These are phyloP conservation scores for Bolboschoenoplectus hybrid DNA, from an alignment of 202 grass and related monocot genomes.

Conservation along the genomic window DNA sequence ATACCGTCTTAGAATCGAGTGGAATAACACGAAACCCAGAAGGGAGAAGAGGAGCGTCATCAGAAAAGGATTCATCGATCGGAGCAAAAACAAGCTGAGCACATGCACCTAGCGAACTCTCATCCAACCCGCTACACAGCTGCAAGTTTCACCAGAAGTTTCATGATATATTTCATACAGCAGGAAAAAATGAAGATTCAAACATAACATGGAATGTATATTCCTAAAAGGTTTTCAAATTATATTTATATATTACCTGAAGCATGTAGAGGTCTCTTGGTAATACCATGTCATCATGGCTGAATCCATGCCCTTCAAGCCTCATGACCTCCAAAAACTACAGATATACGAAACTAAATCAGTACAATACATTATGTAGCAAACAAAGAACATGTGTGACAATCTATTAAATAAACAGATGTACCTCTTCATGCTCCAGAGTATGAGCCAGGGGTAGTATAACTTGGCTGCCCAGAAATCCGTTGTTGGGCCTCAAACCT, in stretches of 20 bases:
- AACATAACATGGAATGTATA: not conserved
- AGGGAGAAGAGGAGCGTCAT: conserved; percentile 78
- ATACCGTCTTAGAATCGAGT: conserved; percentile 71
- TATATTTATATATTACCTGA: conserved; percentile 55
- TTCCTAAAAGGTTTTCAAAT: not conserved
- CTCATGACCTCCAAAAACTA: conserved; percentile 92
- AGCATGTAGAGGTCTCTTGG: conserved; percentile 82
- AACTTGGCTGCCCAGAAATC: conserved; percentile 80
- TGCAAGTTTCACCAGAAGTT: conserved; percentile 33
- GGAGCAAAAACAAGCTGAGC: conserved; percentile 97
- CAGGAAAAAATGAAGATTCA: not conserved
- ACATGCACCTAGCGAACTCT: conserved; percentile 72
- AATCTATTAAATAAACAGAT: not conserved
- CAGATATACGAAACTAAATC: conserved; percentile 24
- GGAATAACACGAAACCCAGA: conserved; percentile 94
- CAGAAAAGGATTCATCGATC: conserved; percentile 95
- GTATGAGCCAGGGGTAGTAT: conserved; percentile 82
- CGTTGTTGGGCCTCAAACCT: conserved; percentile 63
- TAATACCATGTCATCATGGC: conserved; percentile 76
- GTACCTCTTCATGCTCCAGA: conserved; percentile 90
- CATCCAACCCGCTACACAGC: conserved; percentile 89
- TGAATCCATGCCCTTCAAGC: conserved; percentile 80
- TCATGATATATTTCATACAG: not conserved
- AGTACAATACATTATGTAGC: not conserved
- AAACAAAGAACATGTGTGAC: not conserved